A percentile compares a stretch with the other conserved stretches of the same genome.
Conservation (phyloP, 2,329 filamentous ascomycete species). For the Gaeumannomyces sp. region DNA sequence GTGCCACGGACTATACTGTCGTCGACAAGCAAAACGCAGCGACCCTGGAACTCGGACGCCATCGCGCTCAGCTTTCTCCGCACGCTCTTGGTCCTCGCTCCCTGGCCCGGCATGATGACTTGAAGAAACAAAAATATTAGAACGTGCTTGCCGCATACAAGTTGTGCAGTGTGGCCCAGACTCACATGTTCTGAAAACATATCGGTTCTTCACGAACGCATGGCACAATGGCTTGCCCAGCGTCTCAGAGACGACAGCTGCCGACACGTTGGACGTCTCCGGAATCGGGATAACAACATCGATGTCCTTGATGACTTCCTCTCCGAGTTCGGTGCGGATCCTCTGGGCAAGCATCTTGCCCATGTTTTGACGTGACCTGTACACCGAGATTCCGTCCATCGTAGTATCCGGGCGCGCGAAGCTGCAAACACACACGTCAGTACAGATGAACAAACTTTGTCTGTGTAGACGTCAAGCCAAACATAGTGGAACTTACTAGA, state of each 20-base stretch:
- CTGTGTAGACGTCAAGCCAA: neutral
- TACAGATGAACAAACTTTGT: neutral
- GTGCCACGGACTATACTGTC: conserved; percentile 55
- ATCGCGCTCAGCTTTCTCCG: conserved; percentile 87
- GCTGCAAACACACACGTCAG: conserved; percentile 12
- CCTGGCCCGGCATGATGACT: conserved; percentile 63
- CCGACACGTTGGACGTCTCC: conserved; percentile 70
- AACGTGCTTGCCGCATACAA: conserved; percentile 62
- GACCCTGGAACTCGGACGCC: conserved; percentile 73
- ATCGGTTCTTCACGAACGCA: conserved; percentile 84
- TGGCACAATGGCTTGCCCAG: conserved; percentile 73
- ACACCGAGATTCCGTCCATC: conserved; percentile 84
- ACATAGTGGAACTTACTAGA: conserved; percentile 44
- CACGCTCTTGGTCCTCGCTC: conserved; percentile 74
- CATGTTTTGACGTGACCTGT: conserved; percentile 81
- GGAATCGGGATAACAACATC: conserved; percentile 46
- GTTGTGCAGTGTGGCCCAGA: conserved; percentile 37
- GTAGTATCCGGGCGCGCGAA: conserved; percentile 75
- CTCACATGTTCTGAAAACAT: conserved; percentile 83
- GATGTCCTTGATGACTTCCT: conserved; percentile 66
- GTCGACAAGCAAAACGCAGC: conserved; percentile 77
- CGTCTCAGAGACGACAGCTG: conserved; percentile 66
- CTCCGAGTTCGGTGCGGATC: conserved; percentile 60
- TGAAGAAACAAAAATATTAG: conserved; percentile 48
- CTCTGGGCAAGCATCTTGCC: conserved; percentile 72